Conservation (phyloP, 2,329 filamentous ascomycete genomes). For the Phaeoacremonium minimum region DNA sequence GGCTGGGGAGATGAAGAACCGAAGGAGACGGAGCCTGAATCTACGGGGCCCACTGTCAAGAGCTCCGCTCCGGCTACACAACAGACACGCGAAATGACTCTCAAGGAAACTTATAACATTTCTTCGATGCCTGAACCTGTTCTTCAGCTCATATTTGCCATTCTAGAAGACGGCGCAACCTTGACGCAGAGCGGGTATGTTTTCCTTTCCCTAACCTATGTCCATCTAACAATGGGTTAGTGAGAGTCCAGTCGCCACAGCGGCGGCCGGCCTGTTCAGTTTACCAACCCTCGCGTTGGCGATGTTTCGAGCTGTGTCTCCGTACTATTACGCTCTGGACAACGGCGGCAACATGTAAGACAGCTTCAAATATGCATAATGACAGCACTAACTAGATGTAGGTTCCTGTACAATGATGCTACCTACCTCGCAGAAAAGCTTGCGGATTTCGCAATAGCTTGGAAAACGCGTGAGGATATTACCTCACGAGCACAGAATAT, state of each 20-base stretch:
- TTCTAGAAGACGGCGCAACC: constrained; percentile 57
- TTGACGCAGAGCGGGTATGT: constrained; percentile 48
- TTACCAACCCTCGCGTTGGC: constrained; percentile 70
- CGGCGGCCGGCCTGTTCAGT: constrained; percentile 65
- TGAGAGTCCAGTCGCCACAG: constrained; percentile 60
- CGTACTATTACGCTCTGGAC: constrained; percentile 65
- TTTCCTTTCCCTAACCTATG: no score
- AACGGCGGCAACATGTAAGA: constrained; percentile 58
- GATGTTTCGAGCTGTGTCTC: constrained; percentile 75
- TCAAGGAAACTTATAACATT: constrained; percentile 83
- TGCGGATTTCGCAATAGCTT: constrained; percentile 39
- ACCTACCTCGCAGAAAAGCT: constrained; percentile 59
- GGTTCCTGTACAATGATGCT: constrained; percentile 65
- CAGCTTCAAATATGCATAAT: background rate
- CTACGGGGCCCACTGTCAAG: constrained; percentile 18
- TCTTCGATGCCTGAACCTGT: constrained; percentile 83
- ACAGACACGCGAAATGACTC: constrained; percentile 61
- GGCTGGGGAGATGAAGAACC: constrained; percentile 74
- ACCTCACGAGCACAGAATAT: constrained; percentile 44
- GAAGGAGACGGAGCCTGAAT: constrained; percentile 14
- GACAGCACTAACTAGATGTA: constrained; percentile 16
- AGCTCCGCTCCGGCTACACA: constrained; percentile 14
- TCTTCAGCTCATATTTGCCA: constrained; percentile 57
- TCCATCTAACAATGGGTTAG: no score
- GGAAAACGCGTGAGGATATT: constrained; percentile 51